Conservation (phyloP, 352 stramenopile species). For the Globisporangium mamillatum region DNA sequence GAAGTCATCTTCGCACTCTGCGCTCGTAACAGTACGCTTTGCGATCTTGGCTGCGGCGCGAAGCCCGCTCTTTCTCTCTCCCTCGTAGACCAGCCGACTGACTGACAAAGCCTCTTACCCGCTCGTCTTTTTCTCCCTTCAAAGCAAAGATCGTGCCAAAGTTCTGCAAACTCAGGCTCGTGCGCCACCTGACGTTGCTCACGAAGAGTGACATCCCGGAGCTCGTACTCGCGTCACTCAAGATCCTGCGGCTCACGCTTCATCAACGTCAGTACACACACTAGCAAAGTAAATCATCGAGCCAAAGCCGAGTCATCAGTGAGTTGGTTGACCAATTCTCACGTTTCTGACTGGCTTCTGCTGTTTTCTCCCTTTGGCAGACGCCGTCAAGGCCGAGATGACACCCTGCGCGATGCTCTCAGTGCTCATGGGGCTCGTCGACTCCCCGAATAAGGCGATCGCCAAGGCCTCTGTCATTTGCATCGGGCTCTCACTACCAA, state of each 20-base stretch:
- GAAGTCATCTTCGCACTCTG: conserved; percentile 58
- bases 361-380: conserved; percentile 17
- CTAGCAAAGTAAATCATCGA: background rate
- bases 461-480: conserved; percentile 50
- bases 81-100: too few relatives aligned
- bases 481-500: conserved; percentile 53
- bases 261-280: conserved; percentile 35
- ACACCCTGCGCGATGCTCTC: conserved; percentile 31
- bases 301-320: background rate
- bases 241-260: conserved; percentile 48
- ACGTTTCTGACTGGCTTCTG: background rate
- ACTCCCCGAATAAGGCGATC: conserved; percentile 34
- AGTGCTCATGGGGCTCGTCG: conserved; percentile 40
- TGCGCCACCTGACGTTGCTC: conserved; percentile 32
- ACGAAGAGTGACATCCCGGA: conserved; percentile 29
- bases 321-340: background rate
- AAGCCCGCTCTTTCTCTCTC: background rate
- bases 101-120: background rate
- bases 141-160: conserved; percentile 37
- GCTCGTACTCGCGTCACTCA: conserved; percentile 45
- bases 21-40: conserved; percentile 36
- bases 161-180: conserved; percentile 46
- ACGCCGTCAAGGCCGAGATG: conserved; percentile 35
- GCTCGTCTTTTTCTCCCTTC: background rate
- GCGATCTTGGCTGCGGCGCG: background rate